Conservation (phyloP, 202 grass and related monocot species). For the Thinopyrum obtusiflorum region DNA sequence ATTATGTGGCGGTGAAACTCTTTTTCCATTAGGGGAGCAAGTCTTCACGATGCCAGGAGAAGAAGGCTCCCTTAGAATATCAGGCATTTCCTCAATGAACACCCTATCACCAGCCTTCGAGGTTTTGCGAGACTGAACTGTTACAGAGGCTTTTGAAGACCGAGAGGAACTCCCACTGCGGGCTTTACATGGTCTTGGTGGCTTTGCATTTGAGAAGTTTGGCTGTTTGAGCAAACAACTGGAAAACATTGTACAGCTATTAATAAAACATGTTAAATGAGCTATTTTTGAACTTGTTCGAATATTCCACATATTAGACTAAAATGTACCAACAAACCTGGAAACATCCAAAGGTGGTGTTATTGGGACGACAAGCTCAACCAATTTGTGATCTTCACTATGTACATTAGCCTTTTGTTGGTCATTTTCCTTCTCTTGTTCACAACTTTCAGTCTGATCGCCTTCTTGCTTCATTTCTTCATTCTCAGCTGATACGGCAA, state of each 20-base stretch:
- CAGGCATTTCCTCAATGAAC: slow-evolving; percentile 38
- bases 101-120: slow-evolving; percentile 31
- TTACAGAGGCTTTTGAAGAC: slow-evolving; percentile 27
- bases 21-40: slow-evolving; percentile 87
- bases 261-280: background rate
- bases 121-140: slow-evolving; percentile 14
- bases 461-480: slow-evolving; percentile 64
- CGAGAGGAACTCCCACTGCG: slow-evolving; percentile 54
- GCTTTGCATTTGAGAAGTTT: slow-evolving; percentile 76
- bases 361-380: slow-evolving; percentile 56
- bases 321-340: slow-evolving; percentile 51
- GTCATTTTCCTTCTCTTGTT: slow-evolving; percentile 64
- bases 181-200: slow-evolving; percentile 58
- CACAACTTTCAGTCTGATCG: slow-evolving; percentile 45
- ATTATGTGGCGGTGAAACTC: slow-evolving; percentile 76
- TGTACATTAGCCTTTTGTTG: slow-evolving; percentile 60
- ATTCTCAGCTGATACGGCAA: slow-evolving; percentile 33
- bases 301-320: background rate
- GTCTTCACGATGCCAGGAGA: slow-evolving; percentile 63
- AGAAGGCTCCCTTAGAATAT: slow-evolving; percentile 41
- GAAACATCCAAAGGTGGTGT: slow-evolving; percentile 61
- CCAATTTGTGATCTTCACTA: slow-evolving; percentile 42
- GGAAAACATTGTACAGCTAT: slow-evolving; percentile 26
- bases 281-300: background rate
- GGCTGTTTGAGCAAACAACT: slow-evolving; percentile 62